phyloP scores from a whole-genome alignment of 805 yeast genomes.

The Priceomyces carsonii region DNA sequence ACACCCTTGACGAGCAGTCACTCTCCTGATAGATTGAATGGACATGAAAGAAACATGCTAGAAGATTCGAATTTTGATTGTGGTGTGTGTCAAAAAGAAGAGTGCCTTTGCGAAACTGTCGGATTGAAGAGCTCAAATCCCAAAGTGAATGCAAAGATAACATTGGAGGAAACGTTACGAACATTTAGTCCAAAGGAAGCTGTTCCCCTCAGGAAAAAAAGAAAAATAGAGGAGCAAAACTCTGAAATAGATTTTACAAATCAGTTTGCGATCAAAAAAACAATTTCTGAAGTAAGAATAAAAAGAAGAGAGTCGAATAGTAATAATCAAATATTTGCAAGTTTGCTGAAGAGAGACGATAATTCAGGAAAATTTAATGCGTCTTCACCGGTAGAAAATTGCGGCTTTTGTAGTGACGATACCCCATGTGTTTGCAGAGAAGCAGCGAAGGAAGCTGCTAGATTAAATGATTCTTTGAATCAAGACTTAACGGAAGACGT shows the following conservation, averaged over 20 bases:
- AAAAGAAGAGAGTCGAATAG: slow-evolving; percentile 16
- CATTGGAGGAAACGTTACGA: slow-evolving; percentile 35
- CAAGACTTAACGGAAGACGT: slow-evolving; percentile 32
- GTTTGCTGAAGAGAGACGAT: slow-evolving; percentile 16
- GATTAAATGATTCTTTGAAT: slow-evolving; percentile 29
- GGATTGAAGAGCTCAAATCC: slow-evolving; percentile 37
- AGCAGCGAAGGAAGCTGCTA: slow-evolving; percentile 55
- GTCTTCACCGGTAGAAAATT: slow-evolving; percentile 62
- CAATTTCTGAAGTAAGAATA: slow-evolving; percentile 40
- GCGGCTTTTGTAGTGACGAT: slow-evolving; percentile 93
- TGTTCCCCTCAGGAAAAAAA: slow-evolving; percentile 50
- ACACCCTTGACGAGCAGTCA: slow-evolving; percentile 15
- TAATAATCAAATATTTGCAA: slow-evolving; percentile 7
- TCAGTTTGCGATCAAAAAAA: slow-evolving; percentile 35
- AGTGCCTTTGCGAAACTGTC: slow-evolving; percentile 61
- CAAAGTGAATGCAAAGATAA: slow-evolving; percentile 8
- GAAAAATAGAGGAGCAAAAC: slow-evolving; percentile 10
- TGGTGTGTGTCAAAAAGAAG: slow-evolving; percentile 68
- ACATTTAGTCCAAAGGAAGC: slow-evolving; percentile 64
- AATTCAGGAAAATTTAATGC: slow-evolving; percentile 35
- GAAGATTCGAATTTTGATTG: slow-evolving; percentile 44
- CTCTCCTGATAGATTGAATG: slow-evolving; percentile 12
- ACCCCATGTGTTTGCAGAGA: slow-evolving; percentile 93
- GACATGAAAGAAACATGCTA: neutral
- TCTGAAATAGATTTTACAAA: slow-evolving; percentile 59